Evolutionary conservation across 2,329 filamentous ascomycete genomes (phyloP), one percentile per base, ranked within the genome.

Genomic region (Tympanopsis confertula): DNA sequence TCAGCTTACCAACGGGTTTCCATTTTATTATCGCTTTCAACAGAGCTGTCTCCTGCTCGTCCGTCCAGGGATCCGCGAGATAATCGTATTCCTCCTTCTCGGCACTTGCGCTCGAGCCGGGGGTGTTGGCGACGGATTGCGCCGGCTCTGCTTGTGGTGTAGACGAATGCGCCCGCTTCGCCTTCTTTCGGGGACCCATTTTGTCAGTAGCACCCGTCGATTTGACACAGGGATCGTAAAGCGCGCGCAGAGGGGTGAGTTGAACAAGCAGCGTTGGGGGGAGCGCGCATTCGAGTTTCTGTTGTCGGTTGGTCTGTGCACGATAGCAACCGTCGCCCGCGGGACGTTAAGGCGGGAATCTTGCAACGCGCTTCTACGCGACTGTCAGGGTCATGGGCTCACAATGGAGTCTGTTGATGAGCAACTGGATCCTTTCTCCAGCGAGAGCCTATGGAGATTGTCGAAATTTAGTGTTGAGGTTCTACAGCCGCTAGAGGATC

Each of bases 381-480:
- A n/a, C n/a, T n/a, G n/a, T n/a, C 20, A 20, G n/a, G 18, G 22
- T 13, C 13, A 14, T 30, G 22, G 30, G 7, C 5, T 35, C 29
- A 35, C 3, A 5, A 49, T 49, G 47, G 45, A 48, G 19, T 22
- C 40, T 28, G 41, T 39, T 19, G 35, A 41, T 18, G 35, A 44
- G 13, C 39, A 42, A 39, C 20, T 38, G 38, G 13, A 58, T 45
- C 54, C 56, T 1, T 60, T 61, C 42, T 54, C 50, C 14, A 51
- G 57, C 20, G 50, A 55, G 22, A 48, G 50, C 28, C 45, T 59
- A 12, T 59, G 56, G 57, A 51, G 53, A 39, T 43, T 58, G n/a
- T 58, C 55, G 2, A 54, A 48, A 35, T 61, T 62, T 39, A 51
- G 52, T 19, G 41, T 59, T 41, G 51, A 58, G 38, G 47, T 50